Percentiles rank a stretch among this genome's conserved stretches.
Evolutionary conservation across 179 eudicot genomes (phyloP).

Genomic region (Beta corolliflora): DNA sequence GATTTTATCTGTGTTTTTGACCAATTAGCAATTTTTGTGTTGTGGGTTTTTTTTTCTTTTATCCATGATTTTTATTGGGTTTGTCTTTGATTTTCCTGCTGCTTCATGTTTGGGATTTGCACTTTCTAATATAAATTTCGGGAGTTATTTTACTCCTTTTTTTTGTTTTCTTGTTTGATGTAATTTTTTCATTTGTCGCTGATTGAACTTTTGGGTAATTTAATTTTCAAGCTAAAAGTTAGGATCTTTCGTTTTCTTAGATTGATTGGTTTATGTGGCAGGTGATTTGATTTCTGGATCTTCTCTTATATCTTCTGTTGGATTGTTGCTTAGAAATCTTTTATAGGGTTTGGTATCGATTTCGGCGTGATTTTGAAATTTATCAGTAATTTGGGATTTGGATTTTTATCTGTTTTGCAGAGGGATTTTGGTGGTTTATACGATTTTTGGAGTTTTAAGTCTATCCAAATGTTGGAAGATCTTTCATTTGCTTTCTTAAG

Average conservation of each 20-base stretch:
- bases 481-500: conserved; percentile 38
- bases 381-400: conserved; percentile 1
- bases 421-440: background rate
- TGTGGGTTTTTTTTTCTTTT: background rate
- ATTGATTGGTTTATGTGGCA: background rate
- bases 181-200: background rate
- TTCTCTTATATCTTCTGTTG: background rate
- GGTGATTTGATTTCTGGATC: conserved; percentile 6
- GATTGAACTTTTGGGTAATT: background rate
- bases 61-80: background rate
- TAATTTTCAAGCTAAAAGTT: background rate
- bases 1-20: background rate
- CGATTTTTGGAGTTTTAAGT: background rate
- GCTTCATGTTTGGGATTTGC: background rate
- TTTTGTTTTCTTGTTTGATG: background rate
- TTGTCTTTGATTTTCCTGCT: background rate
- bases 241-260: background rate
- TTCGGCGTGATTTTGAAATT: background rate
- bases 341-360: background rate
- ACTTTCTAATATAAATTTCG: background rate
- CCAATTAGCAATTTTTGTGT: conserved; percentile 9
- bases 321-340: background rate
- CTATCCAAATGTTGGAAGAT: conserved; percentile 48
- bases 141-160: background rate
- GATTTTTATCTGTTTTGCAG: conserved; percentile 20